Evolutionary conservation across 2,329 filamentous ascomycete genomes (phyloP).

Genomic region (Aspergillus sp.): DNA sequence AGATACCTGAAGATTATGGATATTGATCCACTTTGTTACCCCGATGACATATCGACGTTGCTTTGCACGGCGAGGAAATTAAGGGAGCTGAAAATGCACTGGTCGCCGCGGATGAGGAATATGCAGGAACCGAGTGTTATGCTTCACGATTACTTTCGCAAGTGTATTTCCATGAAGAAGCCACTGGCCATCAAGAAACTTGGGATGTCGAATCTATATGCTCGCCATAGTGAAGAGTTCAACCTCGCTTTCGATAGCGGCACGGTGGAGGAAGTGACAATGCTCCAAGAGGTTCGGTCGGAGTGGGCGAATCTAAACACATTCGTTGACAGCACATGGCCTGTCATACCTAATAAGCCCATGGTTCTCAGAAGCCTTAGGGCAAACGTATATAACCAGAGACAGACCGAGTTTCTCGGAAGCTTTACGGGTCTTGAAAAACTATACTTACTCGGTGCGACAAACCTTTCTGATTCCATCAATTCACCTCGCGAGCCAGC

Average conservation of each 20-base stretch:
- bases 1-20: slow-evolving; percentile 55
- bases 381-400: slow-evolving; percentile 49
- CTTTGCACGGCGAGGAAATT: slow-evolving; percentile 56
- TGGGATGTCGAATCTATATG: slow-evolving; percentile 59
- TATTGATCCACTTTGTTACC: slow-evolving; percentile 64
- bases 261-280: slow-evolving; percentile 49
- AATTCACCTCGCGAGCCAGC: slow-evolving; percentile 31
- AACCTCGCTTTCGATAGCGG: slow-evolving; percentile 44
- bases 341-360: slow-evolving; percentile 29
- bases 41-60: slow-evolving; percentile 61
- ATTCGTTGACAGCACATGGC: slow-evolving; percentile 60
- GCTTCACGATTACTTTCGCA: slow-evolving; percentile 57
- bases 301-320: slow-evolving; percentile 40
- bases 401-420: slow-evolving; percentile 45
- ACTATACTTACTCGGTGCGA: slow-evolving; percentile 53
- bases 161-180: slow-evolving; percentile 50
- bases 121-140: slow-evolving; percentile 58
- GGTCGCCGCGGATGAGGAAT: slow-evolving; percentile 62
- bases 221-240: slow-evolving; percentile 51
- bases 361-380: slow-evolving; percentile 50
- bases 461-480: slow-evolving; percentile 29
- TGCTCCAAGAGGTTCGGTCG: slow-evolving; percentile 54
- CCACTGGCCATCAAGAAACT: slow-evolving; percentile 51
- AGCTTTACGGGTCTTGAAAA: slow-evolving; percentile 48
- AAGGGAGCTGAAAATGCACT: slow-evolving; percentile 57